A percentile compares a stretch with the other conserved stretches of the same genome.
Evolutionary conservation across 139 green algal species (phyloP).

Genomic region (Bryopsis sp.): DNA sequence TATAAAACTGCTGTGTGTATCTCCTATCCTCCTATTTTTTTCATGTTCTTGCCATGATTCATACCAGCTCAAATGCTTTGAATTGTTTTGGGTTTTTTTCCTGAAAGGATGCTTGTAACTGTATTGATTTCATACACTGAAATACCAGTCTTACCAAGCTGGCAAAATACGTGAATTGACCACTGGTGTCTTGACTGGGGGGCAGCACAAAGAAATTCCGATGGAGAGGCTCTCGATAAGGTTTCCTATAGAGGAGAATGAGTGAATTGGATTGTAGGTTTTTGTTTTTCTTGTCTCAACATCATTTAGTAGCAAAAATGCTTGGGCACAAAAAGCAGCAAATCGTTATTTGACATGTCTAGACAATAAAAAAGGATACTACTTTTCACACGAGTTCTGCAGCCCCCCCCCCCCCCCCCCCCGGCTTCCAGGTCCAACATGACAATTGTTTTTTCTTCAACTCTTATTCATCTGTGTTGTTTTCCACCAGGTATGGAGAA

Average conservation of each 20-base stretch:
- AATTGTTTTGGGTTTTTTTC: too few species aligned
- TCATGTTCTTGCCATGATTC: not conserved
- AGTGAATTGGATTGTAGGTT: too few species aligned
- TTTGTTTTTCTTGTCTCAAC: too few species aligned
- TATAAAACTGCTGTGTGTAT: not conserved
- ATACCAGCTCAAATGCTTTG: not conserved
- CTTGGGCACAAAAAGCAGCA: too few species aligned
- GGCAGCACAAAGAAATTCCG: slow-evolving; percentile 46
- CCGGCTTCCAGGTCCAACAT: not conserved
- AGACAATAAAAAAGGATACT: not conserved
- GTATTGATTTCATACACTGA: not conserved
- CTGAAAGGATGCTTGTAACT: not conserved
- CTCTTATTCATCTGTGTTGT: not conserved
- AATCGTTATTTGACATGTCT: not conserved
- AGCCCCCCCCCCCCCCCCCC: too few species aligned
- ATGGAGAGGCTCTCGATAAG: slow-evolving; percentile 37
- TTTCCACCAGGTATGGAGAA: not conserved
- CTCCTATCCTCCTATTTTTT: not conserved
- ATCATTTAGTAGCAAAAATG: too few species aligned
- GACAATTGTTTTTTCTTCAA: not conserved
- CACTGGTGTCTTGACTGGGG: slow-evolving; percentile 27
- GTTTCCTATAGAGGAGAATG: slow-evolving; percentile 49
- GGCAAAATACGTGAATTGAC: slow-evolving; percentile 72
- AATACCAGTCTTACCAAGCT: slow-evolving; percentile 34
- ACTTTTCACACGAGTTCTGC: not conserved